Conservation (phyloP, 116 monocot genomes). For the Papilionanthe hybrid region DNA sequence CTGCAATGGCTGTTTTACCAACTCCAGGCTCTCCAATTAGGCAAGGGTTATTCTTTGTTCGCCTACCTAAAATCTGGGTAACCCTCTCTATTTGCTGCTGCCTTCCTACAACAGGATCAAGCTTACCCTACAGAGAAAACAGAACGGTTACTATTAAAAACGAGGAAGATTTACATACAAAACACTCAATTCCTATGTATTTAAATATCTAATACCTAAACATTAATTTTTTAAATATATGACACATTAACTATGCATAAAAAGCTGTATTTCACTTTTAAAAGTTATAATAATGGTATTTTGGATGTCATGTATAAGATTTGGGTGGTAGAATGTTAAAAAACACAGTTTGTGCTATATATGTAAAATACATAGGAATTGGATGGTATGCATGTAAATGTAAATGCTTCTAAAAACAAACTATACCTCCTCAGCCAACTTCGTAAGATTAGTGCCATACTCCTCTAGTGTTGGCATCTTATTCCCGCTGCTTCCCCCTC, state of each 20-base stretch:
- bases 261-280: too few relatives aligned
- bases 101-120: slow-evolving; percentile 95
- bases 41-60: slow-evolving; percentile 97
- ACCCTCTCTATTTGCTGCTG: slow-evolving; percentile 93
- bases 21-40: slow-evolving; percentile 98
- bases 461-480: slow-evolving; percentile 99
- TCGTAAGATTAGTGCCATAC: slow-evolving; percentile 96
- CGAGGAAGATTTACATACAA: too few relatives aligned
- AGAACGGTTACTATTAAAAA: not conserved
- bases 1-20: slow-evolving; percentile 97
- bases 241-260: too few relatives aligned
- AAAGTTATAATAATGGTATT: too few relatives aligned
- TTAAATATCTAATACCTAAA: too few relatives aligned
- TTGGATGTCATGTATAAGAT: too few relatives aligned
- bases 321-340: too few relatives aligned
- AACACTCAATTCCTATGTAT: too few relatives aligned
- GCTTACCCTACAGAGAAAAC: slow-evolving; percentile 66
- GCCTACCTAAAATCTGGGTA: slow-evolving; percentile 88
- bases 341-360: too few relatives aligned
- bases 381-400: too few relatives aligned
- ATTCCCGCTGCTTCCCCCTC: slow-evolving; percentile 87
- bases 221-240: too few relatives aligned
- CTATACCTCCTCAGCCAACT: slow-evolving; percentile 84
- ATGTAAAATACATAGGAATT: too few relatives aligned
- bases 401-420: not conserved